Conservation (phyloP, 768 basidiomycete genomes). For the Tulasnella sp. region DNA sequence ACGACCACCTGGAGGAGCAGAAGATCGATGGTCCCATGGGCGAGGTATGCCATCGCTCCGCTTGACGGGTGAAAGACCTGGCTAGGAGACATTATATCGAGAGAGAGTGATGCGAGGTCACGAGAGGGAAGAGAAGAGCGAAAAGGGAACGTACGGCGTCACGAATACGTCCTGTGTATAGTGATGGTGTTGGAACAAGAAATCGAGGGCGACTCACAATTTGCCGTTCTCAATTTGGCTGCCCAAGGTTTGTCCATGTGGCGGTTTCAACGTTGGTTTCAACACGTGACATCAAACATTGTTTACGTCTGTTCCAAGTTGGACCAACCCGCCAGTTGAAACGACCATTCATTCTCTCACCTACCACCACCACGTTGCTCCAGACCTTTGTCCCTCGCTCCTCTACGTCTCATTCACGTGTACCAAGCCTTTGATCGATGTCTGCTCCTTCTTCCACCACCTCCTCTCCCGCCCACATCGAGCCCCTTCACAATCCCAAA, state of each 20-base stretch:
- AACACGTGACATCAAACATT: background rate
- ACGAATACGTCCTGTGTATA: too few relatives aligned
- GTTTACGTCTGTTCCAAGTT: background rate
- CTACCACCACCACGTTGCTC: constrained; percentile 1
- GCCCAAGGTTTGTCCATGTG: background rate
- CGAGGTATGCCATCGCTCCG: too few relatives aligned
- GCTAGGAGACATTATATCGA: too few relatives aligned
- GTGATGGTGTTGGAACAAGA: background rate
- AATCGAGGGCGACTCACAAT: background rate
- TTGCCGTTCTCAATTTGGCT: background rate
- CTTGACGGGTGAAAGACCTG: too few relatives aligned
- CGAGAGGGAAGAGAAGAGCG: too few relatives aligned
- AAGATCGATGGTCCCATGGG: too few relatives aligned
- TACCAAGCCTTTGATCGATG: background rate
- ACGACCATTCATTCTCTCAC: background rate
- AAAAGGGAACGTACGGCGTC: too few relatives aligned
- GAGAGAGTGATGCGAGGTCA: too few relatives aligned
- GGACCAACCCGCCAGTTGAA: background rate
- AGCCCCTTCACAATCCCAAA: constrained; percentile 76
- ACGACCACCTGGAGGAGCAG: too few relatives aligned
- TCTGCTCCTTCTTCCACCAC: constrained; percentile 3
- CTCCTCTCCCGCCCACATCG: constrained; percentile 31
- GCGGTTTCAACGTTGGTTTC: background rate
- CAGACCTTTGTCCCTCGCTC: background rate
- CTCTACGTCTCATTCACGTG: background rate